Conservation (phyloP, 1,284 basidiomycete genomes). For the Ceratobasidium sp. region DNA sequence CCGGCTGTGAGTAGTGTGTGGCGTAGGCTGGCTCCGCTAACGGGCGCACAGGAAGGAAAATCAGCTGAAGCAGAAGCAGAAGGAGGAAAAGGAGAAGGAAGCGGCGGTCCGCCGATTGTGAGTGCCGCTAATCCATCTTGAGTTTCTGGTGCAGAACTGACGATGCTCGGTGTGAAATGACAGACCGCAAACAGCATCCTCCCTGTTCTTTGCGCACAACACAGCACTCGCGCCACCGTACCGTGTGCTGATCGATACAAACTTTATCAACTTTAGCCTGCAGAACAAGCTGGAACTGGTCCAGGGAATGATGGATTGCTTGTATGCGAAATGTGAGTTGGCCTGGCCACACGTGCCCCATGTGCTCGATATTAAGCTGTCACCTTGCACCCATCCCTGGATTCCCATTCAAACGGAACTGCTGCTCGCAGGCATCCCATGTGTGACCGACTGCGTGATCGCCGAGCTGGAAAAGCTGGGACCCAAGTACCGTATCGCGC, state of each 20-base stretch:
- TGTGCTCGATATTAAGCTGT: background rate
- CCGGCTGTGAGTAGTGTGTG: slow-evolving; percentile 73
- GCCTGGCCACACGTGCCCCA: background rate
- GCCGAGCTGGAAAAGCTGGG: slow-evolving; percentile 98
- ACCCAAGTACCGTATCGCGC: slow-evolving; percentile 92
- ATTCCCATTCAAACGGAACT: background rate
- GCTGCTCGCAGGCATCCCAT: slow-evolving; percentile 77
- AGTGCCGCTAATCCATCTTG: slow-evolving; percentile 47
- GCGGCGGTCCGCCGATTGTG: slow-evolving; percentile 76
- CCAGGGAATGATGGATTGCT: slow-evolving; percentile 98
- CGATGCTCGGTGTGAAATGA: background rate
- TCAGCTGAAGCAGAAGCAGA: slow-evolving; percentile 77
- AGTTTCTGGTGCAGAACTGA: slow-evolving; percentile 11
- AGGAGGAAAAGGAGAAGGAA: slow-evolving; percentile 75
- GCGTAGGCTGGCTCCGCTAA: background rate
- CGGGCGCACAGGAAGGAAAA: slow-evolving; percentile 71
- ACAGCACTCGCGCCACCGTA: slow-evolving; percentile 96
- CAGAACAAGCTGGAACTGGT: slow-evolving; percentile 98
- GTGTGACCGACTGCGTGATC: slow-evolving; percentile 98
- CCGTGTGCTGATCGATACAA: slow-evolving; percentile 97
- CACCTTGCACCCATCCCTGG: background rate
- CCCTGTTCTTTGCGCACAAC: slow-evolving; percentile 96
- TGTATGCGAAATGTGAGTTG: slow-evolving; percentile 95
- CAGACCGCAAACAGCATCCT: slow-evolving; percentile 84
- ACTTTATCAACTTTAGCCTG: slow-evolving; percentile 98